Evolutionary conservation across 2,329 filamentous ascomycete species (phyloP).

Genomic region (Colletotrichum trifolii): DNA sequence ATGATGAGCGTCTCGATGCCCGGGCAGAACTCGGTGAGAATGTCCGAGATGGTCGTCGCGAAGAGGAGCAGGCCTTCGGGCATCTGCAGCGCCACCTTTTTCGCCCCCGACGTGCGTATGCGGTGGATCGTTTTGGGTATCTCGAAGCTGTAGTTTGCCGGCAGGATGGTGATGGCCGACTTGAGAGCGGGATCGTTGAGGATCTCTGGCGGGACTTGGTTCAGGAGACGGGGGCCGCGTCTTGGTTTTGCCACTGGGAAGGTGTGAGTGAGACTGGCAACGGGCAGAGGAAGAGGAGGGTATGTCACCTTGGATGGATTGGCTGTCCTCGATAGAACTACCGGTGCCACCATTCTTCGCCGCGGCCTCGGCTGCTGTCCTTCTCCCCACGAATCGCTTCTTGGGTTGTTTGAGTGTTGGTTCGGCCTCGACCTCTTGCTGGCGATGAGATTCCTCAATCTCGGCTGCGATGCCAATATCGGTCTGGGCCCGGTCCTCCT

Average conservation of each 20-base stretch:
- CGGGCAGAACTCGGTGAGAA: conserved; percentile 92
- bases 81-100: conserved; percentile 93
- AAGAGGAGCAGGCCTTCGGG: conserved; percentile 95
- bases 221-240: conserved; percentile 82
- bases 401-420: conserved; percentile 77
- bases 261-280: conserved; percentile 10
- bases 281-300: neutral
- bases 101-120: conserved; percentile 82
- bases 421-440: conserved; percentile 47
- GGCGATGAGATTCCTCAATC: conserved; percentile 62
- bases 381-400: conserved; percentile 90
- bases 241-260: conserved; percentile 74
- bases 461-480: conserved; percentile 78
- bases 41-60: conserved; percentile 97
- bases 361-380: conserved; percentile 69
- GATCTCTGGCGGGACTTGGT: conserved; percentile 90
- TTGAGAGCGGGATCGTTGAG: conserved; percentile 87
- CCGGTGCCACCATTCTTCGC: conserved; percentile 52
- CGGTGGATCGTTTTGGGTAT: conserved; percentile 98
- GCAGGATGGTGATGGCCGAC: conserved; percentile 86
- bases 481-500: conserved; percentile 77
- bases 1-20: conserved; percentile 95
- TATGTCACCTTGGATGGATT: conserved; percentile 65
- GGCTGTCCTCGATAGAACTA: conserved; percentile 65
- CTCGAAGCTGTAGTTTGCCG: conserved; percentile 98